Conservation (phyloP, 1,139 yeast genomes). For the Yamadazyma mexicana region DNA sequence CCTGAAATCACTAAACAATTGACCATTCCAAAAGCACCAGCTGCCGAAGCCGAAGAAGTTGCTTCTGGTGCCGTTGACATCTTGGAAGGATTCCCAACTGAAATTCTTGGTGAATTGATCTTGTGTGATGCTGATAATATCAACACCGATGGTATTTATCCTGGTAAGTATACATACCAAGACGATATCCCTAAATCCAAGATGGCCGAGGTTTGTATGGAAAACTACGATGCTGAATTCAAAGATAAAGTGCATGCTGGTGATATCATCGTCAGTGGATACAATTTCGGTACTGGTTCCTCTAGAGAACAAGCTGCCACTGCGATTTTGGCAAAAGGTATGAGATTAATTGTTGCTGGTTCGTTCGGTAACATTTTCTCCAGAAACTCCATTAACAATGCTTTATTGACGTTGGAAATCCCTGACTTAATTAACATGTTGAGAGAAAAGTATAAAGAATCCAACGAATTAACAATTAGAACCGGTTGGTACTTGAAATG, state of each 20-base stretch:
- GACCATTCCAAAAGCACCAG: constrained; percentile 30
- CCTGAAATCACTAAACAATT: constrained; percentile 51
- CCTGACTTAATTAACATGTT: constrained; percentile 80
- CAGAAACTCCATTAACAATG: constrained; percentile 94
- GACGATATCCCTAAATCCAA: constrained; percentile 91
- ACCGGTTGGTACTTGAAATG: constrained; percentile 92
- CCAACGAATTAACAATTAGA: constrained; percentile 78
- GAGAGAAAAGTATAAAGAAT: constrained; percentile 61
- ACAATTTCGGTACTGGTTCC: constrained; percentile 96
- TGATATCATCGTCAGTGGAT: constrained; percentile 90
- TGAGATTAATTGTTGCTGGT: constrained; percentile 91
- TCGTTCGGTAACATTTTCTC: constrained; percentile 96
- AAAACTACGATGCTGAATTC: constrained; percentile 91
- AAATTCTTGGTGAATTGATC: constrained; percentile 86
- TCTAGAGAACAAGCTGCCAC: constrained; percentile 99
- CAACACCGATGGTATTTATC: constrained; percentile 97
- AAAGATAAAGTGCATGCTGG: constrained; percentile 77
- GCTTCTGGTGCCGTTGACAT: constrained; percentile 59
- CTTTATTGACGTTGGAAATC: constrained; percentile 86
- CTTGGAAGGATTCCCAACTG: constrained; percentile 85
- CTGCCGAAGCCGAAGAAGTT: constrained; percentile 29
- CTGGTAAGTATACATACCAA: constrained; percentile 98
- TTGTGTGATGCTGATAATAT: constrained; percentile 97
- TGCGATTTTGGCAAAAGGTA: constrained; percentile 89
- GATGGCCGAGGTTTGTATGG: constrained; percentile 99